Evolutionary conservation across 495 filamentous ascomycete genomes (phyloP).

Genomic region (Articulospora tetracladia): DNA sequence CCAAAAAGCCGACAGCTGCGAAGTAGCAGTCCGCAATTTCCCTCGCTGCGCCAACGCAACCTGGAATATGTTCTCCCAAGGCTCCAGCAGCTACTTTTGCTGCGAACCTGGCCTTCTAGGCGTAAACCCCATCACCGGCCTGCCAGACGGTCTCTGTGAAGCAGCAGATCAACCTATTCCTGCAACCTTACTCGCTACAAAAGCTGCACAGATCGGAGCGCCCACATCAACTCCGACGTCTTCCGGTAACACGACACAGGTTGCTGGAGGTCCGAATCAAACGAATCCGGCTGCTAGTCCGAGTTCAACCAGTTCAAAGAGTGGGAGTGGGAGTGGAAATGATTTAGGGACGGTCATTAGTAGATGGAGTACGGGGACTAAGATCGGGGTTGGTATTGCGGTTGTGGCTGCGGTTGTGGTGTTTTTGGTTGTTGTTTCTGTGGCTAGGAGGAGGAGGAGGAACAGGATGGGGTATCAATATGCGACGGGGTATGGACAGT

Average conservation of each 20-base stretch:
- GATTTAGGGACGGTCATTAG: neutral
- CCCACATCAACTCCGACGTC: neutral
- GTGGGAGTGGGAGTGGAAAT: neutral
- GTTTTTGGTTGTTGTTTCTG: neutral
- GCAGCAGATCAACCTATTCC: constrained; percentile 8
- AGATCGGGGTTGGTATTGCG: neutral
- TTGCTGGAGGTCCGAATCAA: neutral
- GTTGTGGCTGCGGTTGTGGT: neutral
- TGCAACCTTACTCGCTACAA: constrained; percentile 8
- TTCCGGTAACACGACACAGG: neutral
- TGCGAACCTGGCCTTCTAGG: constrained; percentile 6
- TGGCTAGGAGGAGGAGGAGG: neutral
- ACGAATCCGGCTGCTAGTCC: neutral
- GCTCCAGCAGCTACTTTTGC: constrained; percentile 1
- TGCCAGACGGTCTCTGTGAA: constrained; percentile 4
- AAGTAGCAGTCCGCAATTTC: constrained; percentile 3
- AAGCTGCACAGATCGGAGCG: constrained; percentile 3
- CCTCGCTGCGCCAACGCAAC: constrained; percentile 4
- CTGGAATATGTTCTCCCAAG: constrained; percentile 9
- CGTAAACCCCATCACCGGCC: neutral
- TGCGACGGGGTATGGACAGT: neutral
- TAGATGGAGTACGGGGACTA: neutral
- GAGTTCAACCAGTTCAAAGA: neutral
- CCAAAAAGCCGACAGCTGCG: constrained; percentile 1
- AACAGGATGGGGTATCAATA: neutral